These are phyloP conservation scores for Trichosporon faecale DNA, from an alignment of 1,284 basidiomycete species.

Conservation along the genomic window DNA sequence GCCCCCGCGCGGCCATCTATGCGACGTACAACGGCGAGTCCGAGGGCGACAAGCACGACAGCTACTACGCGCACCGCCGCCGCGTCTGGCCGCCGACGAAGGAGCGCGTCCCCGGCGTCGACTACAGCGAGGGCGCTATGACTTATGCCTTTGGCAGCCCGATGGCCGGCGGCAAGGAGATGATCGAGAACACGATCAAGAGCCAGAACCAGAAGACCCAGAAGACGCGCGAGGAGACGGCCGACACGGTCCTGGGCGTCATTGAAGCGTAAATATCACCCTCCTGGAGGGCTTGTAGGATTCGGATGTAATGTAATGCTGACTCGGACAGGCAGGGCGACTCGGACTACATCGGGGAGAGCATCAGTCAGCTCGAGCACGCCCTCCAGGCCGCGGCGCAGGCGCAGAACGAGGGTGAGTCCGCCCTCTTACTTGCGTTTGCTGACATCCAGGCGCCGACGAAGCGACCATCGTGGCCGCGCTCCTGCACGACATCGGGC, in stretches of 20 bases:
- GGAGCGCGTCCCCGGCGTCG: slow-evolving; percentile 36
- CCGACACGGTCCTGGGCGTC: slow-evolving; percentile 23
- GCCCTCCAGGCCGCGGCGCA: slow-evolving; percentile 38
- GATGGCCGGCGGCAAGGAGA: slow-evolving; percentile 31
- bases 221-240: slow-evolving; percentile 4
- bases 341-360: slow-evolving; percentile 37
- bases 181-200: slow-evolving; percentile 22
- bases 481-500: slow-evolving; percentile 45
- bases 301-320: slow-evolving; percentile 9
- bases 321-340: slow-evolving; percentile 27
- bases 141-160: slow-evolving; percentile 30
- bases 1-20: slow-evolving; percentile 41
- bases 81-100: slow-evolving; percentile 40
- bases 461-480: slow-evolving; percentile 41
- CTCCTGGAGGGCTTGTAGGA: not conserved
- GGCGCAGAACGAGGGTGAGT: slow-evolving; percentile 12
- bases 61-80: slow-evolving; percentile 42
- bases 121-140: slow-evolving; percentile 39
- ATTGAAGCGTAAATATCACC: slow-evolving; percentile 26
- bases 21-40: slow-evolving; percentile 41
- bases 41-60: slow-evolving; percentile 43
- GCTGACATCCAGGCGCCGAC: slow-evolving; percentile 32
- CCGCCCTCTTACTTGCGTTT: not conserved
- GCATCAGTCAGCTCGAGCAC: slow-evolving; percentile 37
- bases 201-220: slow-evolving; percentile 10